These are phyloP conservation scores for Avena eriantha DNA, from an alignment of 176 grass and related monocot genomes.

Conservation along the genomic window DNA sequence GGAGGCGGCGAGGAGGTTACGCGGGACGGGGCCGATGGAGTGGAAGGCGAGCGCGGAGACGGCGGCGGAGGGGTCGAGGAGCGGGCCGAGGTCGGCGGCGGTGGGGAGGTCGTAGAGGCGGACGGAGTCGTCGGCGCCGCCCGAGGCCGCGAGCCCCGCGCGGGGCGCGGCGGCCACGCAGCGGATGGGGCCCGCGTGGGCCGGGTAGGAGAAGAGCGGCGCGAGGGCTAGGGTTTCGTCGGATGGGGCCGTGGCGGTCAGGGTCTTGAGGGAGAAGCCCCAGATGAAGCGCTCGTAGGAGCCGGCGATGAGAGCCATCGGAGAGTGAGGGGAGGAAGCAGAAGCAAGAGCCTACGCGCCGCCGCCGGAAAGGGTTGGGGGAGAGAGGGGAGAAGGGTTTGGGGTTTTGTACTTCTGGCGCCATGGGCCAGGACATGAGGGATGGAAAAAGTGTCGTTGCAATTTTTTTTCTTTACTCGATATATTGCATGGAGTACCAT, in stretches of 20 bases:
- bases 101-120: slow-evolving; percentile 82
- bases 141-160: slow-evolving; percentile 55
- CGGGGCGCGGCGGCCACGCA: slow-evolving; percentile 60
- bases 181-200: slow-evolving; percentile 79
- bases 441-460: too few relatives aligned
- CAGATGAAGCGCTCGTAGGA: slow-evolving; percentile 99
- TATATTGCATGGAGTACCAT: too few relatives aligned
- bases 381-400: neutral
- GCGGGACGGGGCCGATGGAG: slow-evolving; percentile 64
- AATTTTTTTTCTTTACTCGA: too few relatives aligned
- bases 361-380: neutral
- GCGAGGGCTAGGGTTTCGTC: slow-evolving; percentile 40
- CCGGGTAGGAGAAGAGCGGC: slow-evolving; percentile 81
- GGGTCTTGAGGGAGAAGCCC: slow-evolving; percentile 86
- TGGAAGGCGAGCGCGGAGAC: slow-evolving; percentile 89
- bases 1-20: slow-evolving; percentile 86
- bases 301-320: slow-evolving; percentile 80
- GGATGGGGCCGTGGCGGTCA: neutral
- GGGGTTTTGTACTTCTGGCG: neutral
- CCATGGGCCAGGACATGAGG: neutral
- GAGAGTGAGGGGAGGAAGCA: neutral
- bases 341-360: neutral
- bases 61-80: slow-evolving; percentile 72
- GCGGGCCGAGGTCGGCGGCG: slow-evolving; percentile 69
- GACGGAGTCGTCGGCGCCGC: slow-evolving; percentile 74